Percentiles rank a stretch among this genome's conserved stretches.
phyloP scores from a whole-genome alignment of 2,329 filamentous ascomycete genomes.

The Cladophialophora exuberans region DNA sequence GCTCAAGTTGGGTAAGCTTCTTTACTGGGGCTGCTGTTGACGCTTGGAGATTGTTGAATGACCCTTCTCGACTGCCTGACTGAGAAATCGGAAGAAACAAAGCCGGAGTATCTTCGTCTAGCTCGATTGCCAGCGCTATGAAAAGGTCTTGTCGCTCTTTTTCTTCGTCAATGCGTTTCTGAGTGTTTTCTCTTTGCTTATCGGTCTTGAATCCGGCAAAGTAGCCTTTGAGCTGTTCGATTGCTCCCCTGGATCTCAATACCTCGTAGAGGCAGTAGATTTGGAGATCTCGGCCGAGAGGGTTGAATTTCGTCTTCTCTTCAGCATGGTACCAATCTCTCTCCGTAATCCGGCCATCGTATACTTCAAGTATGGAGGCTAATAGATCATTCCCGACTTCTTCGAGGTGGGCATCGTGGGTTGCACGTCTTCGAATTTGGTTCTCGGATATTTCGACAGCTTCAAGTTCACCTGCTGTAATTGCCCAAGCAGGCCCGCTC shows the following conservation, averaged over 20 bases:
- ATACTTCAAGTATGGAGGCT: conserved; percentile 7
- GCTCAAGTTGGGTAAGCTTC: not conserved
- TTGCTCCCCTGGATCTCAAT: conserved; percentile 16
- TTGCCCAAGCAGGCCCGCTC: conserved; percentile 9
- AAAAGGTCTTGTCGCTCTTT: conserved; percentile 25
- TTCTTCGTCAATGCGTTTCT: conserved; percentile 26
- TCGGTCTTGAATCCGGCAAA: conserved; percentile 14
- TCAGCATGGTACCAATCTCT: conserved; percentile 22
- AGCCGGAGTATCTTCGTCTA: conserved; percentile 12
- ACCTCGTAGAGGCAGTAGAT: conserved; percentile 28
- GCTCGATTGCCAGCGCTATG: conserved; percentile 29
- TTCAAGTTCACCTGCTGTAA: conserved; percentile 30
- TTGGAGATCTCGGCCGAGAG: conserved; percentile 27
- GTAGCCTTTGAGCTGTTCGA: conserved; percentile 16
- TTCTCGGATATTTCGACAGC: conserved; percentile 24
- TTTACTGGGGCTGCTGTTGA: not conserved
- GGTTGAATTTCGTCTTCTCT: conserved; percentile 15
- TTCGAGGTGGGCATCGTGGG: not conserved
- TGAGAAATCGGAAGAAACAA: not conserved
- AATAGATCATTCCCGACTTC: conserved; percentile 17
- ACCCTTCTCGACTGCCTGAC: not conserved
- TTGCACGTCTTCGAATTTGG: conserved; percentile 22
- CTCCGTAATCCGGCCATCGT: conserved; percentile 9
- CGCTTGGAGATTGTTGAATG: not conserved
- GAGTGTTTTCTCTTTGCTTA: conserved; percentile 27